Conservation (phyloP, 805 yeast genomes). For the Lipomyces anomalus region DNA sequence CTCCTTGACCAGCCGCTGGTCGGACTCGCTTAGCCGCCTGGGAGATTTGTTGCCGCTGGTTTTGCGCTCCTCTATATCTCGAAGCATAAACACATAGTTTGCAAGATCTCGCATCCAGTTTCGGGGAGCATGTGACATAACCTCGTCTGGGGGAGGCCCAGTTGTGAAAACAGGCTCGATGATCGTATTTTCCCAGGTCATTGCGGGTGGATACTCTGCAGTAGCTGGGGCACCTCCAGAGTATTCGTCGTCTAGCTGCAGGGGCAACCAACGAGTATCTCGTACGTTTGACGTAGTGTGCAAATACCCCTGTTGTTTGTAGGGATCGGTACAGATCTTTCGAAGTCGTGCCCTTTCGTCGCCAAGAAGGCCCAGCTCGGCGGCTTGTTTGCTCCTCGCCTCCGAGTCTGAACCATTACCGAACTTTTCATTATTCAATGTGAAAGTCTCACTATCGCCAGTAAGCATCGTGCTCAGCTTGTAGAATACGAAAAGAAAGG, state of each 20-base stretch:
- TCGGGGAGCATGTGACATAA: slow-evolving; percentile 8
- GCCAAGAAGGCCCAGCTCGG: no score
- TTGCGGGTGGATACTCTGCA: slow-evolving; percentile 16
- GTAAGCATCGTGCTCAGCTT: no score
- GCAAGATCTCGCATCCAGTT: slow-evolving; percentile 11
- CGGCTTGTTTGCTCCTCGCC: no score
- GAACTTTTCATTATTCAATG: no score
- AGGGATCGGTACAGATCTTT: slow-evolving; percentile 11
- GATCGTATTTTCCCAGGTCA: background rate
- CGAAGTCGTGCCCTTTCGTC: background rate
- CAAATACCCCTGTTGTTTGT: slow-evolving; percentile 13
- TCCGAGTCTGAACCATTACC: no score
- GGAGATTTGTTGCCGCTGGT: background rate
- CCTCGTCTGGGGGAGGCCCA: slow-evolving; percentile 8
- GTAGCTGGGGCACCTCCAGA: slow-evolving; percentile 12
- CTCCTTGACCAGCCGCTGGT: slow-evolving; percentile 9
- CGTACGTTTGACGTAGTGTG: slow-evolving; percentile 1
- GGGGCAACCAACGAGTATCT: slow-evolving; percentile 15
- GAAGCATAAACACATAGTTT: slow-evolving; percentile 3
- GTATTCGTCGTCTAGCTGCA: slow-evolving; percentile 1
- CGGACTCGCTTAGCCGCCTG: slow-evolving; percentile 1
- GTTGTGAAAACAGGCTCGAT: slow-evolving; percentile 10
- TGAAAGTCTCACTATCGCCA: no score
- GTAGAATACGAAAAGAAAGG: no score
- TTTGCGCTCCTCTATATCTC: background rate